Evolutionary conservation across 306 rosid species (phyloP).

Genomic region (Corylus avellana): DNA sequence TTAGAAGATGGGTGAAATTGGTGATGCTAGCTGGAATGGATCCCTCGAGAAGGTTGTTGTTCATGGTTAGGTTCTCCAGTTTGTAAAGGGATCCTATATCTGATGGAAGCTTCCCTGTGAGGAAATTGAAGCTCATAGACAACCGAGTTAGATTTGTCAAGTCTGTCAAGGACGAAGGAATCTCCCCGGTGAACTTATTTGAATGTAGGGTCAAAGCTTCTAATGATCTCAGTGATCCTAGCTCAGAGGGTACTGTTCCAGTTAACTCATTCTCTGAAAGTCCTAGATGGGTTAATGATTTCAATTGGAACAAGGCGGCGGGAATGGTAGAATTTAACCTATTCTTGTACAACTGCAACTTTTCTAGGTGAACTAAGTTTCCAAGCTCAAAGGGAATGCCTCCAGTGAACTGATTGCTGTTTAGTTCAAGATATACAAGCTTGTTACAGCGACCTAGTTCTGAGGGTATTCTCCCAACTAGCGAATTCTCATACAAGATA

Average conservation of each 20-base stretch:
- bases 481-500: conserved; percentile 43
- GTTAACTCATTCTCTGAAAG: conserved; percentile 62
- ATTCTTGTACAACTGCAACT: conserved; percentile 48
- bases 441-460: conserved; percentile 57
- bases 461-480: conserved; percentile 64
- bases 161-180: conserved; percentile 68
- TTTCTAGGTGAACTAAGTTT: conserved; percentile 50
- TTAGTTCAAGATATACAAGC: conserved; percentile 54
- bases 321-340: conserved; percentile 68
- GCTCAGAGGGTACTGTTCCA: conserved; percentile 63
- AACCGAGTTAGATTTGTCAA: conserved; percentile 64
- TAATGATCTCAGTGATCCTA: conserved; percentile 66
- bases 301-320: conserved; percentile 53
- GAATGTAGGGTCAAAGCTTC: conserved; percentile 58
- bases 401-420: conserved; percentile 51
- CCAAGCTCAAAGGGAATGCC: conserved; percentile 74
- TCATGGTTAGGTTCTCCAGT: conserved; percentile 54
- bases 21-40: conserved; percentile 68
- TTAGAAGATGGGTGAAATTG: conserved; percentile 58
- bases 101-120: conserved; percentile 77
- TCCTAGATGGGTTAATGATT: conserved; percentile 57
- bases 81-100: conserved; percentile 64
- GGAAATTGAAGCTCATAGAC: conserved; percentile 59
- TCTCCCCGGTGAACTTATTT: conserved; percentile 60
- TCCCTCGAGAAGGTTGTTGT: conserved; percentile 46